Evolutionary conservation across 768 basidiomycete genomes (phyloP).

Genomic region (Serendipita indica): DNA sequence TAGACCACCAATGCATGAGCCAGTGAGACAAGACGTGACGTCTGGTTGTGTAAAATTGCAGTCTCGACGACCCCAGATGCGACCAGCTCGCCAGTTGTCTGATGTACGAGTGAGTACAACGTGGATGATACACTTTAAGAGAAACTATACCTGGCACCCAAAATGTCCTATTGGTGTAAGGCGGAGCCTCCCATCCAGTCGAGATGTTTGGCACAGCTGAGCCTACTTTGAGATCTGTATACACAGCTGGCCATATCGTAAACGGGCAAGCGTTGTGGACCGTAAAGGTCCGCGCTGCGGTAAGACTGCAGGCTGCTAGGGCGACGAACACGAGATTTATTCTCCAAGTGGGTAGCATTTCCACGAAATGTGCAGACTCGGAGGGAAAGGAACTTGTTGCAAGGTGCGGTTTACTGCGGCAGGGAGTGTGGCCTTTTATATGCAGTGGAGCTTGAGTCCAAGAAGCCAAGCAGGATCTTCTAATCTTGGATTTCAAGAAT

Average conservation of each 20-base stretch:
- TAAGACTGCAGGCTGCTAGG: background rate
- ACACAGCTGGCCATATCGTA: conserved; percentile 52
- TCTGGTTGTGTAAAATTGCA: conserved; percentile 48
- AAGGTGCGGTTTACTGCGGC: no score
- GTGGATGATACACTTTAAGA: background rate
- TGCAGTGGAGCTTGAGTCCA: no score
- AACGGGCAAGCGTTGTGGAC: conserved; percentile 50
- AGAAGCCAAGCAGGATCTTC: no score
- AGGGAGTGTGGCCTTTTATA: no score
- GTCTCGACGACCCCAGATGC: conserved; percentile 35
- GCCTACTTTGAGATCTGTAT: conserved; percentile 42
- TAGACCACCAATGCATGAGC: conserved; percentile 38
- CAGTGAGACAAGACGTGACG: conserved; percentile 42
- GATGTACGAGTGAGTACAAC: background rate
- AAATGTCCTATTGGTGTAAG: conserved; percentile 15
- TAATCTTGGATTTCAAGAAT: no score
- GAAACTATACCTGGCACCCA: conserved; percentile 13
- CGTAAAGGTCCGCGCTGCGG: conserved; percentile 35
- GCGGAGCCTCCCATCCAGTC: conserved; percentile 16
- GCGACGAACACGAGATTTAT: no score
- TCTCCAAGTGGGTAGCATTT: no score
- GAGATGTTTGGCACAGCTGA: conserved; percentile 19
- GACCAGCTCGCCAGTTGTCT: conserved; percentile 18
- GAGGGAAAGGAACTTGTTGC: no score
- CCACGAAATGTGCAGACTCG: no score